A percentile compares a stretch with the other conserved stretches of the same genome.
Conservation (phyloP, 495 filamentous ascomycete genomes). For the Mytilinidion resinicola region DNA sequence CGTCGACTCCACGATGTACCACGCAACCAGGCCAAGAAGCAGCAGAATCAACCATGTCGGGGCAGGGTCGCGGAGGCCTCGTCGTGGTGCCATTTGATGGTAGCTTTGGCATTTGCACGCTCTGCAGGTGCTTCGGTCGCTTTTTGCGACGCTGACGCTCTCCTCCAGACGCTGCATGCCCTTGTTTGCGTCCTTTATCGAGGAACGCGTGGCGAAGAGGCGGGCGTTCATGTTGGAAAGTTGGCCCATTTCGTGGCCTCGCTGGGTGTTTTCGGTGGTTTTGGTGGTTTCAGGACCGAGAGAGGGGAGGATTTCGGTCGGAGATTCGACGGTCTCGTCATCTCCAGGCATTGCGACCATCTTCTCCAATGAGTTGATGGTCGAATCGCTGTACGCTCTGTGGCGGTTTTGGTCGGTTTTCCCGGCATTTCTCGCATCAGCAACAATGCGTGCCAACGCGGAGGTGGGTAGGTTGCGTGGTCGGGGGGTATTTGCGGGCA, state of each 20-base stretch:
- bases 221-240: constrained; percentile 36
- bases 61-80: background rate
- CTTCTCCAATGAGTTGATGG: constrained; percentile 56
- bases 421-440: constrained; percentile 40
- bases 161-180: constrained; percentile 35
- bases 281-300: constrained; percentile 2
- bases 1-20: constrained; percentile 17
- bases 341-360: constrained; percentile 37
- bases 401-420: constrained; percentile 10
- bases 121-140: constrained; percentile 4
- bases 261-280: constrained; percentile 30
- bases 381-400: constrained; percentile 48
- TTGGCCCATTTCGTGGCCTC: constrained; percentile 30
- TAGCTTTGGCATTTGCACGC: constrained; percentile 22
- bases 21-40: constrained; percentile 9
- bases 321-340: constrained; percentile 33
- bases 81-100: constrained; percentile 3
- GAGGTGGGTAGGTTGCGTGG: constrained; percentile 21
- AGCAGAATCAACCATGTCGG: constrained; percentile 24
- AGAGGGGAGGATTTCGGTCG: constrained; percentile 16
- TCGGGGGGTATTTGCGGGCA: background rate
- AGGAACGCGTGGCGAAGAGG: constrained; percentile 31
- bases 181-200: constrained; percentile 34
- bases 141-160: constrained; percentile 24
- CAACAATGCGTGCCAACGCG: constrained; percentile 46